Conservation (phyloP, 768 basidiomycete species). For the Podaxis sp. region DNA sequence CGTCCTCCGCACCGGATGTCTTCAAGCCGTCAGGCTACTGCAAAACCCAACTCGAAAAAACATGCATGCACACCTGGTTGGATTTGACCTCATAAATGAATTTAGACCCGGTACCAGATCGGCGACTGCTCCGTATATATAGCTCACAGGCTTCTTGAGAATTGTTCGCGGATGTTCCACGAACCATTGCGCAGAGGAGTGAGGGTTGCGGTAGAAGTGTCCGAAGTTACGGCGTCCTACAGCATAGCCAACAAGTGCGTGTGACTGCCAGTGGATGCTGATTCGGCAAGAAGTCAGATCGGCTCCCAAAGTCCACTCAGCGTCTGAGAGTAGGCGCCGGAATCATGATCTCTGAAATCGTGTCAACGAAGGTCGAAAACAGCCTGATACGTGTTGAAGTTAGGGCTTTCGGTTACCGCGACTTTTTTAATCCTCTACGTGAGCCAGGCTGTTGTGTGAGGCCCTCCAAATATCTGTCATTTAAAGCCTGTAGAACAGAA, state of each 20-base stretch:
- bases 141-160: neutral
- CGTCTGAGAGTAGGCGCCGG: neutral
- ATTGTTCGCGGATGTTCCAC: neutral
- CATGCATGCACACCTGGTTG: neutral
- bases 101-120: slow-evolving; percentile 7
- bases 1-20: neutral
- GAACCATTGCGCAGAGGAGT: slow-evolving; percentile 16
- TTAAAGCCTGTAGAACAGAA: no score
- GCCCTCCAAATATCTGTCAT: no score
- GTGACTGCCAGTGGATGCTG: neutral
- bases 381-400: no score
- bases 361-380: no score
- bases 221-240: neutral
- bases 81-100: neutral
- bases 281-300: neutral
- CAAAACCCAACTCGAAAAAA: neutral
- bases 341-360: no score
- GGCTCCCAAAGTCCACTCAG: neutral
- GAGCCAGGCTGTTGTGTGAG: no score
- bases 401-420: no score
- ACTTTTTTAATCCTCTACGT: no score
- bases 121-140: slow-evolving; percentile 1
- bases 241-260: neutral
- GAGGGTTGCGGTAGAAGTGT: neutral
- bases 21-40: neutral